Conservation (phyloP, 257 asterid genomes). For the Craterostigma plantagineum region DNA sequence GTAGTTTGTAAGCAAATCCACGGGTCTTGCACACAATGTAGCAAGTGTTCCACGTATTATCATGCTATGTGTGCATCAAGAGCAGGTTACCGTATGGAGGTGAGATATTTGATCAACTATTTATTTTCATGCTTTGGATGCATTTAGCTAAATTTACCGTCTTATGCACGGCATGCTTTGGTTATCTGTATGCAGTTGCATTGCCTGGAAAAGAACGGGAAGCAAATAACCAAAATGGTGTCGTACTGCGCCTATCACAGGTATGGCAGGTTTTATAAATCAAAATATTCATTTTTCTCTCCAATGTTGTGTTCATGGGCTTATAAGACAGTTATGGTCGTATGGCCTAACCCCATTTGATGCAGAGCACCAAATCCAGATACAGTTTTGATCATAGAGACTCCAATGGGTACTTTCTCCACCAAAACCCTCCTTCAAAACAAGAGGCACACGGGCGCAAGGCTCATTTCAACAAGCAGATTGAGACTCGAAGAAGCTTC, state of each 20-base stretch:
- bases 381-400: constrained; percentile 75
- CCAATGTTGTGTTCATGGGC: background rate
- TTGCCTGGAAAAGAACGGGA: constrained; percentile 84
- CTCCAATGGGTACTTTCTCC: constrained; percentile 68
- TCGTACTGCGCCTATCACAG: constrained; percentile 95
- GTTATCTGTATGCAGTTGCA: constrained; percentile 55
- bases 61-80: constrained; percentile 95
- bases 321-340: background rate
- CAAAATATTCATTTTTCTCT: background rate
- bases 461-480: constrained; percentile 72
- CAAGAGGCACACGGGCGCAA: constrained; percentile 54
- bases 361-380: constrained; percentile 85
- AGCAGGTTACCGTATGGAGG: constrained; percentile 99
- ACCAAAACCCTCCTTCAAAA: constrained; percentile 69
- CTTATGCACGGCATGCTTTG: constrained; percentile 4
- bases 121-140: too few species aligned
- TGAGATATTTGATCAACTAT: constrained; percentile 12
- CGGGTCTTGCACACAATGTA: constrained; percentile 96
- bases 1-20: constrained; percentile 98
- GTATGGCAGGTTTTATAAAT: constrained; percentile 19
- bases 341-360: background rate
- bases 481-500: constrained; percentile 53
- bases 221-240: constrained; percentile 78
- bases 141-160: background rate
- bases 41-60: constrained; percentile 84